Evolutionary conservation across 164 flowering plant species (phyloP), one percentile per base, ranked within the genome.

Genomic region (Brasenia schreberi): DNA sequence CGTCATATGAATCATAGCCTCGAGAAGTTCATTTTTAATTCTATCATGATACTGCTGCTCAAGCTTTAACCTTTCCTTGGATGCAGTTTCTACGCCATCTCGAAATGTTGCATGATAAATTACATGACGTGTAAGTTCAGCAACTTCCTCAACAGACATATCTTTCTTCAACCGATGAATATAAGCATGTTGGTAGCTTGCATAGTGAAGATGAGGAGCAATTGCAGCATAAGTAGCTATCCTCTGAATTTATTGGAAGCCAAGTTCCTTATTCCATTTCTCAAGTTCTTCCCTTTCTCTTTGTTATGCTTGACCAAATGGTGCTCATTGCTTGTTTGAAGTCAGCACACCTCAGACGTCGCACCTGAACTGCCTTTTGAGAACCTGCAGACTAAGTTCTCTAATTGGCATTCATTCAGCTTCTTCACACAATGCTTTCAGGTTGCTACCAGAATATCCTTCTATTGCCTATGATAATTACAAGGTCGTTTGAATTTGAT

Each of bases 331-430:
- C 96, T 72, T 81, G 81, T 77, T 76, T 77, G 61, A 93, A 90
- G 71, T 93, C 97, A 52, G 74, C 83, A 43, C 82, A 89, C 53
- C 70, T 81, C 62, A 93, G 73, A 2, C 84, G 80, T 43, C 98
- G 77, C 23, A 93, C 85, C 98, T 93, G 83, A 42, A 53, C 82
- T 68, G 96, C 87, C 60, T 82, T 6, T 86, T 90, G 43, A 90
- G 96, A 76, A 95, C 84, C 70, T 85, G 81, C 62, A 85, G 59
- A 73, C 99, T 98, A 53, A 92, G 95, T 78, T 95, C 99, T 75
- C 99, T 84, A 52, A 95, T 92, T 65, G 98, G 98, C 92, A 89
- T 87, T 97, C 90, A 87, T 5, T 97, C 98, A 72, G 98, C 97
- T 80, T 93, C 98, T 82, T 88, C 97, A 74, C 99, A 95, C 76